phyloP scores from a whole-genome alignment of 2,329 filamentous ascomycete species.

The Sclerotinia glacialis region DNA sequence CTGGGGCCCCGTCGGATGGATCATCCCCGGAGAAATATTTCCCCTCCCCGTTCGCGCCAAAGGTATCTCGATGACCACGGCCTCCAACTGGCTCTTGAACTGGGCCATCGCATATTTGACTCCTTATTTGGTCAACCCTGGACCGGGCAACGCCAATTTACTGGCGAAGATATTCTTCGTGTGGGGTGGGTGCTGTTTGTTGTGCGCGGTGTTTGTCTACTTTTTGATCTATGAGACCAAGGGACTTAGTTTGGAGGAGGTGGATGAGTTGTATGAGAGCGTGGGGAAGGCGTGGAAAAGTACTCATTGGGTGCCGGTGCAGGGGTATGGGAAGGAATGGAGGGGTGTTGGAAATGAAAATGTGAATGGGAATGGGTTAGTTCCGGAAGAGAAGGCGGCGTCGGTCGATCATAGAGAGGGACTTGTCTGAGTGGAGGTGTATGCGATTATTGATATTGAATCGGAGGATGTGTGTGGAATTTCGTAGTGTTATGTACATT shows the following conservation, averaged over 20 bases:
- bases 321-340: conserved; percentile 2
- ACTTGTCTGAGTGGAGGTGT: not conserved
- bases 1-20: conserved; percentile 55
- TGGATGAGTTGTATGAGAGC: conserved; percentile 57
- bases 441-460: not conserved
- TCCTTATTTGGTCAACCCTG: conserved; percentile 59
- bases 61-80: conserved; percentile 79
- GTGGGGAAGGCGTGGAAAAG: conserved; percentile 13
- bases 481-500: not conserved
- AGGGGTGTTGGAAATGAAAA: not conserved
- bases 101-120: conserved; percentile 67
- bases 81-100: conserved; percentile 88
- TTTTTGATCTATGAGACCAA: conserved; percentile 65
- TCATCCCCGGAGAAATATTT: conserved; percentile 85
- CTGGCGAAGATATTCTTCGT: conserved; percentile 47
- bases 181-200: conserved; percentile 56
- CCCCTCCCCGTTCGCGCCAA: conserved; percentile 65
- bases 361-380: not conserved
- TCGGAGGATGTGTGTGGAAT: not conserved
- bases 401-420: not conserved
- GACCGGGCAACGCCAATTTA: conserved; percentile 43
- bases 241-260: conserved; percentile 67
- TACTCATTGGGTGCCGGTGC: conserved; percentile 11
- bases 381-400: not conserved
- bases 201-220: conserved; percentile 53